A percentile compares a stretch with the other conserved stretches of the same genome.
phyloP scores from a whole-genome alignment of 805 yeast species.

The Lipomyces sp. region DNA sequence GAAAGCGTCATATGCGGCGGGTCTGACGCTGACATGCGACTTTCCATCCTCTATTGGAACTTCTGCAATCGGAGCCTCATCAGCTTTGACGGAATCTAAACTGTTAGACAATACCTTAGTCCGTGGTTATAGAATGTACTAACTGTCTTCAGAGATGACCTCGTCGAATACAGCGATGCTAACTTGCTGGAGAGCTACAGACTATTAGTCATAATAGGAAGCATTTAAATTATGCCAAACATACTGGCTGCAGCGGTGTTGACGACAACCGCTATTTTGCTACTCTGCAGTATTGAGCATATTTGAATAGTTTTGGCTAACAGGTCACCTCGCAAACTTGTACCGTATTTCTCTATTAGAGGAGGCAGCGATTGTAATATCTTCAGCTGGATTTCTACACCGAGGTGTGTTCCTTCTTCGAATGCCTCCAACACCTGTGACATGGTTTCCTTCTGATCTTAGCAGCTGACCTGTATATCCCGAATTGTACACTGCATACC shows the following conservation, averaged over 20 bases:
- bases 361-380: conserved; percentile 82
- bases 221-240: conserved; percentile 2
- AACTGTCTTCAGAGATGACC: conserved; percentile 42
- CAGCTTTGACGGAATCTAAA: not conserved
- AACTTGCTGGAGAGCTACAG: conserved; percentile 74
- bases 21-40: conserved; percentile 30
- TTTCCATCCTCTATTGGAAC: conserved; percentile 40
- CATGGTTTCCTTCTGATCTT: conserved; percentile 35
- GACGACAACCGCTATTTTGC: conserved; percentile 73
- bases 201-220: not conserved
- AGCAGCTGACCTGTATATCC: not conserved
- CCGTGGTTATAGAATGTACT: not conserved
- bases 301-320: conserved; percentile 65
- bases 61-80: conserved; percentile 28
- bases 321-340: conserved; percentile 57
- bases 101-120: not conserved
- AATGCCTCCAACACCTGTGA: conserved; percentile 67
- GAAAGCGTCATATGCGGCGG: conserved; percentile 70
- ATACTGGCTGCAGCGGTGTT: conserved; percentile 85
- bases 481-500: conserved; percentile 43
- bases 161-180: conserved; percentile 78
- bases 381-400: conserved; percentile 83
- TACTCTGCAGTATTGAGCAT: conserved; percentile 73
- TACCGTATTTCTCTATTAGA: conserved; percentile 66
- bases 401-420: conserved; percentile 72